These are phyloP conservation scores for Hypoxylon subgilvum DNA, from an alignment of 495 filamentous ascomycete species.

Conservation along the genomic window DNA sequence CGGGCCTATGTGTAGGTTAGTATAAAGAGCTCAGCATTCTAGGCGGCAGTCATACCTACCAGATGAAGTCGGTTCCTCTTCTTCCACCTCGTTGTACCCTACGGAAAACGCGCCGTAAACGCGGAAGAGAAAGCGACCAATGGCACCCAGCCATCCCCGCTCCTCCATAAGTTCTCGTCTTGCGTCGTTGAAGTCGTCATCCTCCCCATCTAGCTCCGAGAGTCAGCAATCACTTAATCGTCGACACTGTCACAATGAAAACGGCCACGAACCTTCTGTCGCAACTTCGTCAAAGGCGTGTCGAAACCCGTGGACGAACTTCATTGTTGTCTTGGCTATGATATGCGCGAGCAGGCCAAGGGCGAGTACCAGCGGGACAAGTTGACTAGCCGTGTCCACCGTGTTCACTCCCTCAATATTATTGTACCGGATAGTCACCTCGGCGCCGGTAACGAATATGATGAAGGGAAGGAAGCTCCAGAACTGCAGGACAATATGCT, in stretches of 20 bases:
- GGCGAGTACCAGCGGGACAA: constrained; percentile 16
- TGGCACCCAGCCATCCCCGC: constrained; percentile 13
- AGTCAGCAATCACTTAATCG: not conserved
- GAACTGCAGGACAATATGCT: constrained; percentile 6
- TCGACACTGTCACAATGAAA: not conserved
- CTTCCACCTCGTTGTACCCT: constrained; percentile 9
- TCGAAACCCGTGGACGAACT: constrained; percentile 9
- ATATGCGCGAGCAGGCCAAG: constrained; percentile 13
- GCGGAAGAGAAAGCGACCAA: constrained; percentile 20
- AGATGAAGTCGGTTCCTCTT: constrained; percentile 3
- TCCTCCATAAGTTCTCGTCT: constrained; percentile 6
- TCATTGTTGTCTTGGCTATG: not conserved
- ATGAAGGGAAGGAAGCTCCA: constrained; percentile 19
- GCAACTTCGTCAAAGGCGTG: constrained; percentile 8
- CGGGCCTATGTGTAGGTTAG: not conserved
- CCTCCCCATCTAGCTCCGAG: not conserved
- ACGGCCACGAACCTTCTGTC: constrained; percentile 2
- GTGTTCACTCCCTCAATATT: constrained; percentile 14
- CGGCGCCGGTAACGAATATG: constrained; percentile 16
- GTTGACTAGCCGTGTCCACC: constrained; percentile 16
- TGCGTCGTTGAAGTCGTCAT: not conserved
- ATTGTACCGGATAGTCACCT: constrained; percentile 20
- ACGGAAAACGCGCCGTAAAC: constrained; percentile 13
- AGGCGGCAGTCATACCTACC: constrained; percentile 1
- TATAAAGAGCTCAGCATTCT: not conserved